Evolutionary conservation across 2,329 filamentous ascomycete genomes (phyloP), one percentile per base, ranked within the genome.

Genomic region (Xylariaceae sp.): DNA sequence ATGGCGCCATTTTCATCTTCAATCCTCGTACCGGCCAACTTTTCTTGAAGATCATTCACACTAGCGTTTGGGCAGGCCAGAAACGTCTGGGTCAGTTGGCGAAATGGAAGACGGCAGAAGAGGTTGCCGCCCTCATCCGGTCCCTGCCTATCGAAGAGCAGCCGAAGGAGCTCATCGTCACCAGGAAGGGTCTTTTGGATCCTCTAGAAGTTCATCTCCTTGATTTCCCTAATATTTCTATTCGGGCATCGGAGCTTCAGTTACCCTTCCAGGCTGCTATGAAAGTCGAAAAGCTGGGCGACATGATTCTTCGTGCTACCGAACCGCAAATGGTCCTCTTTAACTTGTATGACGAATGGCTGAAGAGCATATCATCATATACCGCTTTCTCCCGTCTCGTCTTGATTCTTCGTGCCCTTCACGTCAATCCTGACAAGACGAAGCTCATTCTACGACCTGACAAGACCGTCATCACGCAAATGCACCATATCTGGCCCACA

Each of bases 291-390:
- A 99, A 99, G 73, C 82, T 99, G 43, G 95, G 92, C 62, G 95
- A 99, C 74, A 96, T 99, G 92, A 99, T 99, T 65, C 77, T 99
- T 43, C 87, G 92, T 63, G 95, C 94, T 1, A 99, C 94, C 0
- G 94, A 97, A 70, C 94, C 94, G n/a, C 94, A 99, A 74, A 99
- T 99, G 94, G 94, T 99, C 49, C 81, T 99, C 8, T 99, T 97
- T 82, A 99, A 99, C 68, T 77, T 99, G 37, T 99, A 97, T 67
- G 94, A 99, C 66, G 94, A 99, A 71, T 99, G 94, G 94, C 75
- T 97, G 58, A 97, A 97, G 84, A 92, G 88, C 15, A 95, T 99
- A 57, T 97, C 94, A 0, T 96, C 94, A 0, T 99, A 97, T 77
- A 99, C 94, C 6, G 94, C 94, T 5, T 99, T 99, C 76, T 99